Base-by-base conservation (phyloP, 2,329 filamentous ascomycete genomes). In the Pyricularia sp. region DNA sequence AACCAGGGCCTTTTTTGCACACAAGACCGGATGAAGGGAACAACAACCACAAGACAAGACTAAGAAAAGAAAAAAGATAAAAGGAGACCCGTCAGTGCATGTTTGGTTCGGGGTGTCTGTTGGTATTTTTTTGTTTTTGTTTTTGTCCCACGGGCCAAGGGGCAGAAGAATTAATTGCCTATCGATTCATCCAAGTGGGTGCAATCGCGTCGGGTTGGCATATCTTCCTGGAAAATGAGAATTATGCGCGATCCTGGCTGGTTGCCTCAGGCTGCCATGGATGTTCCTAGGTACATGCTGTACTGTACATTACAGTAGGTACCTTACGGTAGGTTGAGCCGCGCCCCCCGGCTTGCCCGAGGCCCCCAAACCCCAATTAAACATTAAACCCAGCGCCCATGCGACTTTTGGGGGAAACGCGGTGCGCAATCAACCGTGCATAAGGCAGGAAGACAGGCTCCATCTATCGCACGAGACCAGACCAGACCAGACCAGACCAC, bases 201-300 rank as follows among this genome's bases (percentile, higher is more conserved):
- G 64, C 64, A 50, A 55, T 66, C 64, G 64, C 64, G 64, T 66
- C 64, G 10, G 36, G 66, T 42, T 14, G 31, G 33, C 64, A 33
- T 42, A 42, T 67, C 59, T 25, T 50, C 66, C 26, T 68, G 66
- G 66, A 70, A 70, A 70, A 66, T 70, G 69, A 64, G 64, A 63
- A 64, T 68, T 70, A 67, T 67, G 69, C 69, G 69, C 42, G 65
- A 61, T 61, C 58, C 58, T 61, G 58, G 58, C 58, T 68, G 20
- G 68, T 55, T 69, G 65, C 68, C 68, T 69, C 14, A 67, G 68
- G 68, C 68, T 25, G 10, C 58, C 23, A 25, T 33, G 31, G 31
- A 12, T 61, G 23, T 12, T 4, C n/a, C 42, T 3, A 55, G n/a
- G 20, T 6, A 55, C n/a, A 11, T 33, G 11, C 31, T 11, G 31